Evolutionary conservation across 2,329 filamentous ascomycete species (phyloP).

Genomic region (Ceratocystiopsis brevicomis): DNA sequence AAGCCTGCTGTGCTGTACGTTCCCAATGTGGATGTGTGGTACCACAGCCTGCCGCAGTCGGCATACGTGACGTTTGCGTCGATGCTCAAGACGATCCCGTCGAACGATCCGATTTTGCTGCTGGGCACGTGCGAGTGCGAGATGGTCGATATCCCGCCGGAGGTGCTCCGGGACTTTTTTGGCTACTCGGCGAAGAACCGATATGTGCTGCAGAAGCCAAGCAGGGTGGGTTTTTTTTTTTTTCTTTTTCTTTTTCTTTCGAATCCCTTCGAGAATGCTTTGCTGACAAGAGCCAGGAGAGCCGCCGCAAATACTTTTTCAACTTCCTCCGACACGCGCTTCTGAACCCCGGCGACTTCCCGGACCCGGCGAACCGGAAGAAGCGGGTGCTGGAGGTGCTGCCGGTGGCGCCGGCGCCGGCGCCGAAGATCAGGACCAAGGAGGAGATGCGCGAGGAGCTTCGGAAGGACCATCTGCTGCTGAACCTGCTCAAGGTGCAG

Average conservation of each 20-base stretch:
- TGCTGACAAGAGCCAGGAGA: constrained; percentile 19
- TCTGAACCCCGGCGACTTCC: constrained; percentile 69
- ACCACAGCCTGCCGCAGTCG: constrained; percentile 39
- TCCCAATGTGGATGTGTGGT: constrained; percentile 80
- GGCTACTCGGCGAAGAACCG: constrained; percentile 67
- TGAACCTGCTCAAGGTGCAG: constrained; percentile 74
- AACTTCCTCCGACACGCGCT: constrained; percentile 60
- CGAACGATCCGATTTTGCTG: constrained; percentile 75
- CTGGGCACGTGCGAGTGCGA: constrained; percentile 66
- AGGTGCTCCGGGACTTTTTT: constrained; percentile 62
- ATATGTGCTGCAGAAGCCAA: constrained; percentile 49
- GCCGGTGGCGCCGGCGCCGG: constrained; percentile 52
- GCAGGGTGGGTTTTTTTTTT: constrained; percentile 28
- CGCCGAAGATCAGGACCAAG: constrained; percentile 50
- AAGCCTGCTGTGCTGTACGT: constrained; percentile 95
- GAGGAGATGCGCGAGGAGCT: constrained; percentile 65
- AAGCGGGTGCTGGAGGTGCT: constrained; percentile 65
- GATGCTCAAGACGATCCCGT: constrained; percentile 63
- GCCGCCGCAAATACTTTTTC: constrained; percentile 64
- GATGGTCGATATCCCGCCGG: constrained; percentile 37
- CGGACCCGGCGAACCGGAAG: constrained; percentile 70
- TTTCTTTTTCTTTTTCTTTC: constrained; percentile 1
- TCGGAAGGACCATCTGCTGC: constrained; percentile 61
- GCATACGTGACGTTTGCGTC: constrained; percentile 67
- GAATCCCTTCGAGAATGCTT: too few species aligned